Evolutionary conservation across 208 protist species (phyloP), one percentile per base, ranked within the genome.

Genomic region (Trypanosoma theileri): DNA sequence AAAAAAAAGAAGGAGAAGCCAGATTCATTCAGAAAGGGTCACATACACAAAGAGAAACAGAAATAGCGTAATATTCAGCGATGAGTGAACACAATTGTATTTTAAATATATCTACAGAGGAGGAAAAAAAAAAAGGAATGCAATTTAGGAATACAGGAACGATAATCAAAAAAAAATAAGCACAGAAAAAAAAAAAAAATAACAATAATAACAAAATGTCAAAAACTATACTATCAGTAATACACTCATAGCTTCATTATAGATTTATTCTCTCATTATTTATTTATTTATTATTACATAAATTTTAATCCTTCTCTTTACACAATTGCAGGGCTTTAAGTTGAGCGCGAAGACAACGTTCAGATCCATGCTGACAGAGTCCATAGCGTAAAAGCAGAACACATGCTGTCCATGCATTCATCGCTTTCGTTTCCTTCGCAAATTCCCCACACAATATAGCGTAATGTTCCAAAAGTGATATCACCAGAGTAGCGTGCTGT

Each of bases 321-420:
- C 45, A 31, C 19, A 11, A 72, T 19, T 66, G 58, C 12, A 72
- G 51, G 9, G 66, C 58, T 40, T 48, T 61, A 16, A 72, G 13
- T 35, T 72, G 66, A n/a, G 57, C 66, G 1, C 40, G 24, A 45
- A 72, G 31, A 22, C 48, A 63, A 19, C 58, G 66, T n/a, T 72
- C 66, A 42, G 66, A 72, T 17, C 28, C 59, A 16, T 52, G n/a
- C 41, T 59, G 58, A 42, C 58, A 72, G 22, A 72, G 22, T 24
- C 66, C 66, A 40, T 66, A 40, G 7, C 58, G 66, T 6, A 72
- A 17, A 26, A 72, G 31, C 13, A 65, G 21, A 41, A 65, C 48
- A 22, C 40, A 55, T 9, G 56, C 58, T n/a, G 51, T 63, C 58
- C 66, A 72, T 21, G 66, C 66, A 50, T 72, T 57, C n/a, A 55